phyloP scores from a whole-genome alignment of 331 rosid species.

The Malus hybrid region DNA sequence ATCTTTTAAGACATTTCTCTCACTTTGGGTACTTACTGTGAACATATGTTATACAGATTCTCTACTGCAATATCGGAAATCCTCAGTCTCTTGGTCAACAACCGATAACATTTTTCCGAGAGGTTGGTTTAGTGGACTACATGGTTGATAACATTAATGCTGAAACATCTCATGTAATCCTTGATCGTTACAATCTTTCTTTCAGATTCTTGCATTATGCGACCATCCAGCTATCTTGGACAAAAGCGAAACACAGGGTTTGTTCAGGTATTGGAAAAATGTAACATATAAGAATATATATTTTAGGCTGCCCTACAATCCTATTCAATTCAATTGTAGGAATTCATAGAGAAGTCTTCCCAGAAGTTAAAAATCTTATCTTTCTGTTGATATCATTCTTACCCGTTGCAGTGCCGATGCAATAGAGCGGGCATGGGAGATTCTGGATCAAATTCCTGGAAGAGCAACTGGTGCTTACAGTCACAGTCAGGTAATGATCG shows the following conservation, averaged over 20 bases:
- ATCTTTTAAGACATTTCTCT: background rate
- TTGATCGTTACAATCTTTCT: constrained; percentile 12
- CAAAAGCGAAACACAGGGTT: constrained; percentile 76
- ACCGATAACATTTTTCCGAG: constrained; percentile 88
- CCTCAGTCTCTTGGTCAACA: constrained; percentile 98
- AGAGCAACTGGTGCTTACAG: constrained; percentile 98
- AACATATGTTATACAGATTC: constrained; percentile 47
- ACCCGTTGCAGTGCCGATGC: constrained; percentile 62
- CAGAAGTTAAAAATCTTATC: background rate
- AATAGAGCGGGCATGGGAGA: constrained; percentile 70
- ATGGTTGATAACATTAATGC: background rate
- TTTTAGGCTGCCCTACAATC: background rate
- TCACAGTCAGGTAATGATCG: constrained; percentile 75
- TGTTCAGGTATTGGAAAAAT: constrained; percentile 65
- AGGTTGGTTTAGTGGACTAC: constrained; percentile 49
- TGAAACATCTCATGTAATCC: constrained; percentile 1
- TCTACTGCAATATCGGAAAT: constrained; percentile 97
- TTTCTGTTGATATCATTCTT: constrained; percentile 11
- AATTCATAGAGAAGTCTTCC: background rate
- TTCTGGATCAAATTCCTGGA: constrained; percentile 92
- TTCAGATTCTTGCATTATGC: constrained; percentile 78
- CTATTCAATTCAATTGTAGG: background rate
- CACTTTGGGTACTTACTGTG: constrained; percentile 1
- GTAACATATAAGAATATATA: background rate
- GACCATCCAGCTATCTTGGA: constrained; percentile 87